phyloP scores from a whole-genome alignment of 331 rosid species.

The Malus hybrid region DNA sequence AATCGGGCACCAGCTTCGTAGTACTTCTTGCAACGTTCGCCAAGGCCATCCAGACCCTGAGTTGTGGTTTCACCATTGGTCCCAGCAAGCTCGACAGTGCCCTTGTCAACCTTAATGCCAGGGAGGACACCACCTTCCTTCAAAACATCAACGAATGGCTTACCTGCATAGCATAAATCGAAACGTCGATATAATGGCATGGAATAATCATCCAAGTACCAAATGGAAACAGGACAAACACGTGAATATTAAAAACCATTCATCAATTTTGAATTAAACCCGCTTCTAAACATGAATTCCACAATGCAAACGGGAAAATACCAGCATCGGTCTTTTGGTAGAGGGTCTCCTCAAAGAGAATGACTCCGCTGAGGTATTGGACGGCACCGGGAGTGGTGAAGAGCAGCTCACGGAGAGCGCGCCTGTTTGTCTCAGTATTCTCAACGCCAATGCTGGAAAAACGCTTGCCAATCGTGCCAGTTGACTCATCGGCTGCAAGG shows the following conservation, averaged over 20 bases:
- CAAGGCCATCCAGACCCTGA: conserved; percentile 68
- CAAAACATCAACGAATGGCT: conserved; percentile 57
- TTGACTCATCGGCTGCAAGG: conserved; percentile 89
- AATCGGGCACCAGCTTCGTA: conserved; percentile 67
- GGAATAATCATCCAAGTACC: neutral
- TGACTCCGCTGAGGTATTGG: conserved; percentile 63
- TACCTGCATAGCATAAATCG: conserved; percentile 33
- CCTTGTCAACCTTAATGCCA: conserved; percentile 77
- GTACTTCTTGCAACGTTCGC: conserved; percentile 52
- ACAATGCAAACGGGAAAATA: neutral
- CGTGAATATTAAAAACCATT: neutral
- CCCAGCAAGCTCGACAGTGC: conserved; percentile 53
- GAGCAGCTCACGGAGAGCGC: conserved; percentile 68
- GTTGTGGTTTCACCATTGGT: conserved; percentile 74
- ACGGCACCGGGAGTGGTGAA: conserved; percentile 68
- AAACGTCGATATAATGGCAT: neutral
- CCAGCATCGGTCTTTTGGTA: conserved; percentile 70
- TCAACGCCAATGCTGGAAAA: conserved; percentile 64
- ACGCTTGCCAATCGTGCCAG: conserved; percentile 88
- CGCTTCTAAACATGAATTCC: neutral
- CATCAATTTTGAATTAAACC: neutral
- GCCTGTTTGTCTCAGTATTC: conserved; percentile 59
- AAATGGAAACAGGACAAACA: neutral
- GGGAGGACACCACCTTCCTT: conserved; percentile 68
- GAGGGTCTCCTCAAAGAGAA: conserved; percentile 75